These are phyloP conservation scores for Phytopythium aichiense DNA, from an alignment of 352 stramenopile genomes.

Conservation along the genomic window DNA sequence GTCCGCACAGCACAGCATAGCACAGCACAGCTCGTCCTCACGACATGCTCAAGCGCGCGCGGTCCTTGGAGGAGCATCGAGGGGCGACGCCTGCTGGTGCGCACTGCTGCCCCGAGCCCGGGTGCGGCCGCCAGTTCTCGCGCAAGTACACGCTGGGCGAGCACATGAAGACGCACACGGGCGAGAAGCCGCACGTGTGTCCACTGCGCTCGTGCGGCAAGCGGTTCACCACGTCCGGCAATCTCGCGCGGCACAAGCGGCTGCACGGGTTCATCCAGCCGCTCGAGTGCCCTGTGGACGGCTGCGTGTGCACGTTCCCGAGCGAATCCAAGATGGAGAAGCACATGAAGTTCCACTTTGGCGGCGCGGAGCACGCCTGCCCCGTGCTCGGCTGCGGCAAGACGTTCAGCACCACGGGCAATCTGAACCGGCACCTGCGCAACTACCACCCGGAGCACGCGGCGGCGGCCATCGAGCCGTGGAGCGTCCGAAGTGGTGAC, in stretches of 20 bases:
- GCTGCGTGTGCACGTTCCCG: constrained; percentile 17
- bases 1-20: too few species aligned
- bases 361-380: constrained; percentile 29
- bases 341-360: constrained; percentile 32
- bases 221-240: constrained; percentile 38
- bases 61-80: constrained; percentile 6
- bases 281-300: constrained; percentile 14
- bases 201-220: constrained; percentile 24
- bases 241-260: constrained; percentile 32
- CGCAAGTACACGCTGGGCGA: constrained; percentile 33
- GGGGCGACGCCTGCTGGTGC: constrained; percentile 11
- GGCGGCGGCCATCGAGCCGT: constrained; percentile 3
- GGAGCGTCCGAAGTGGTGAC: not conserved
- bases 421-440: constrained; percentile 35
- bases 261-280: constrained; percentile 27
- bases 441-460: constrained; percentile 12
- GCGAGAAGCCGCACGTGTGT: constrained; percentile 27
- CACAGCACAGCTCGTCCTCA: too few species aligned
- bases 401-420: constrained; percentile 46
- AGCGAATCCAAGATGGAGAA: constrained; percentile 22
- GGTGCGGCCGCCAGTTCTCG: constrained; percentile 16
- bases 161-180: constrained; percentile 34
- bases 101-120: constrained; percentile 22
- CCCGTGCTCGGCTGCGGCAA: constrained; percentile 30
- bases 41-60: not conserved